Conservation (phyloP, 2,329 filamentous ascomycete species). For the Curvularia lunata region DNA sequence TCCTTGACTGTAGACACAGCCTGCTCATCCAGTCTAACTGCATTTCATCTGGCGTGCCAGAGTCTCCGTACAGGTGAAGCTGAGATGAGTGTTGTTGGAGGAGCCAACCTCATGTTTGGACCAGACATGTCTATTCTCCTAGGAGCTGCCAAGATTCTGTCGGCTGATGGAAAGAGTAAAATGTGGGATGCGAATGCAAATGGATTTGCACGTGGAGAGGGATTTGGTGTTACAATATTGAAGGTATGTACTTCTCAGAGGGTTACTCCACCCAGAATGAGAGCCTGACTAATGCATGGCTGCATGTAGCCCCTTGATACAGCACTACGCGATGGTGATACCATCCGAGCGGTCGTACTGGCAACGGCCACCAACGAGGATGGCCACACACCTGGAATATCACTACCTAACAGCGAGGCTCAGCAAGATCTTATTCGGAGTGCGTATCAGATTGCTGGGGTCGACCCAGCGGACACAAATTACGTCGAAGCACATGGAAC, state of each 20-base stretch:
- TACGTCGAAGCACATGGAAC: slow-evolving; percentile 55
- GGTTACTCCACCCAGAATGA: background rate
- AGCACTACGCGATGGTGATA: slow-evolving; percentile 37
- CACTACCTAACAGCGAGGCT: slow-evolving; percentile 62
- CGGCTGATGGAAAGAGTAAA: slow-evolving; percentile 31
- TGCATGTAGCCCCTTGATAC: slow-evolving; percentile 18
- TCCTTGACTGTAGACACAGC: slow-evolving; percentile 30
- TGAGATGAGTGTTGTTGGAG: slow-evolving; percentile 46
- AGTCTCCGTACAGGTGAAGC: slow-evolving; percentile 33
- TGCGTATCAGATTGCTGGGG: slow-evolving; percentile 29
- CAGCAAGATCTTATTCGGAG: slow-evolving; percentile 42
- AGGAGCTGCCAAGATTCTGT: slow-evolving; percentile 12
- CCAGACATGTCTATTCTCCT: slow-evolving; percentile 20
- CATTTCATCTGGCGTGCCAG: slow-evolving; percentile 28
- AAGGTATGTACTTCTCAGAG: slow-evolving; percentile 19
- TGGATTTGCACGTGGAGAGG: slow-evolving; percentile 42
- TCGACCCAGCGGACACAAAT: slow-evolving; percentile 33
- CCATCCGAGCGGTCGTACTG: slow-evolving; percentile 36
- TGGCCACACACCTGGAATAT: slow-evolving; percentile 63
- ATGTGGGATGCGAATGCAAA: slow-evolving; percentile 38
- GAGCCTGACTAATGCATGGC: background rate
- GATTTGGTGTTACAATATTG: slow-evolving; percentile 33
- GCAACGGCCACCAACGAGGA: slow-evolving; percentile 55
- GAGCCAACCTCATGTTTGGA: slow-evolving; percentile 45
- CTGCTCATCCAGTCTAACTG: slow-evolving; percentile 27